phyloP scores from a whole-genome alignment of 441 rosid species.

The Manihot esculenta region DNA sequence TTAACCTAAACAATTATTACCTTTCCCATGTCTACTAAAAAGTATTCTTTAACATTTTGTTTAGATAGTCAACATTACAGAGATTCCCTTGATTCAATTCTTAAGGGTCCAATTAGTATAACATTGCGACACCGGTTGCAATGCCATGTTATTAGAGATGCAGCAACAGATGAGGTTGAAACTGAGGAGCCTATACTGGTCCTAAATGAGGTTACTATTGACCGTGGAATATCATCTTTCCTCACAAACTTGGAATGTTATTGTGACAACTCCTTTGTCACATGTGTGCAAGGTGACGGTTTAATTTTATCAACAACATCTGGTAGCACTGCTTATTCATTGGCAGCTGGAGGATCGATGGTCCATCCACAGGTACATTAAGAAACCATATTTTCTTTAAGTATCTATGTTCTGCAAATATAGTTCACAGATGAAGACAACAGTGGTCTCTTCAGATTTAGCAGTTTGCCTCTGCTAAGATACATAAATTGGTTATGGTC shows the following conservation, averaged over 20 bases:
- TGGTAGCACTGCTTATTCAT: constrained; percentile 98
- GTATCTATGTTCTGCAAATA: background rate
- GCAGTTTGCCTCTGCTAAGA: background rate
- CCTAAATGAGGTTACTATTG: constrained; percentile 94
- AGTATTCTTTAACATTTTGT: constrained; percentile 46
- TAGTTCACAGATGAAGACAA: background rate
- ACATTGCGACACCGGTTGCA: constrained; percentile 85
- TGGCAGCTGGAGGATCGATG: constrained; percentile 99
- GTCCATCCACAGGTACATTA: constrained; percentile 92
- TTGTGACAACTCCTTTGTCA: constrained; percentile 90
- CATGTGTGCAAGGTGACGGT: constrained; percentile 98
- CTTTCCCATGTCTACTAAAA: constrained; percentile 8
- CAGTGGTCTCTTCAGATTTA: background rate
- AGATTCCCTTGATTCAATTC: constrained; percentile 72
- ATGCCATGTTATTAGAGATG: constrained; percentile 78
- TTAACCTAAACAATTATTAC: background rate
- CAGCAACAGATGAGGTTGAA: constrained; percentile 72
- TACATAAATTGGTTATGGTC: background rate
- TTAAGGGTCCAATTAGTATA: constrained; percentile 89
- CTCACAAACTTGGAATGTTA: constrained; percentile 98
- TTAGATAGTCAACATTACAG: constrained; percentile 84
- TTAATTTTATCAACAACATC: constrained; percentile 97
- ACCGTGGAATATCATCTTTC: constrained; percentile 90
- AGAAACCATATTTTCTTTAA: background rate
- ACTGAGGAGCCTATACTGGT: constrained; percentile 79